These are phyloP conservation scores for Ustilago tritici DNA, from an alignment of 1,284 basidiomycete species.

Conservation along the genomic window DNA sequence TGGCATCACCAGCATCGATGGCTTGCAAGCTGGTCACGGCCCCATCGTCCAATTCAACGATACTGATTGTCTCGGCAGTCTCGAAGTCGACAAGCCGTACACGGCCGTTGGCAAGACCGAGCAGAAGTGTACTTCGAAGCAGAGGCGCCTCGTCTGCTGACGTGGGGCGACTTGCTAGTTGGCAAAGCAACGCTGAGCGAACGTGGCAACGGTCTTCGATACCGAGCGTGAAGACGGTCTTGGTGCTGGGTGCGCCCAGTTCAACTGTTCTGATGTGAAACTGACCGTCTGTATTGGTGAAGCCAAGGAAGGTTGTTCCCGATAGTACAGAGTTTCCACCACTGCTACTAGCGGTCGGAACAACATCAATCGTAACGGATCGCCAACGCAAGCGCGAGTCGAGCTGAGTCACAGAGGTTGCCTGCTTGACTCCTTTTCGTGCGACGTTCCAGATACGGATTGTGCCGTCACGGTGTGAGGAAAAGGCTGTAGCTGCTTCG, in stretches of 20 bases:
- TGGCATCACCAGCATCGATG: slow-evolving; percentile 29
- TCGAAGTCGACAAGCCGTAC: slow-evolving; percentile 35
- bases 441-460: slow-evolving; percentile 32
- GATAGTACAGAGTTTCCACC: not conserved
- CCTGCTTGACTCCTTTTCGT: slow-evolving; percentile 20
- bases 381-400: slow-evolving; percentile 35
- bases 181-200: slow-evolving; percentile 40
- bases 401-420: slow-evolving; percentile 23
- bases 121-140: slow-evolving; percentile 33
- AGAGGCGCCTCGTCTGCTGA: slow-evolving; percentile 30
- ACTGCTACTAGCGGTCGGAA: slow-evolving; percentile 3
- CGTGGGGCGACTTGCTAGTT: slow-evolving; percentile 23
- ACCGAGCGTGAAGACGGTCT: slow-evolving; percentile 32
- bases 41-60: slow-evolving; percentile 45
- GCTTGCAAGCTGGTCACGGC: slow-evolving; percentile 20
- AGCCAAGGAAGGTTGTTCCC: slow-evolving; percentile 22
- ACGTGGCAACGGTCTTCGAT: slow-evolving; percentile 30
- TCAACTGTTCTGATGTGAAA: slow-evolving; percentile 38
- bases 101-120: slow-evolving; percentile 43
- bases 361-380: slow-evolving; percentile 9
- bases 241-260: slow-evolving; percentile 17
- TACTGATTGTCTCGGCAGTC: slow-evolving; percentile 29
- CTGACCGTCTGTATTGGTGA: slow-evolving; percentile 31
- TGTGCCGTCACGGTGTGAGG: slow-evolving; percentile 51
- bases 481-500: slow-evolving; percentile 33